These are phyloP conservation scores for Aspergillus thermomutatus DNA, from an alignment of 2,329 filamentous ascomycete genomes.

Conservation along the genomic window DNA sequence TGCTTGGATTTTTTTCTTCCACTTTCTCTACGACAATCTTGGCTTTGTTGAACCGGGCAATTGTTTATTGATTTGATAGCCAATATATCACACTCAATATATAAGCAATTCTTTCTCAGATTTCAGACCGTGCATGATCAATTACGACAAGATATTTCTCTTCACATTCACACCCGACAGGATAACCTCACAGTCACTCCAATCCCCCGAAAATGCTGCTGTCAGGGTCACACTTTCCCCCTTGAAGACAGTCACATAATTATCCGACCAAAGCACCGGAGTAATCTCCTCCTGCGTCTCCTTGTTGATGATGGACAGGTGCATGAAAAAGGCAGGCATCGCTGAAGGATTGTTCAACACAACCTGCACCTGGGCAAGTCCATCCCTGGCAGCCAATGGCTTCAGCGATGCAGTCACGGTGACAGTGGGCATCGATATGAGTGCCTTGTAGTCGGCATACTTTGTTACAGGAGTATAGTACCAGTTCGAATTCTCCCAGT, in stretches of 20 bases:
- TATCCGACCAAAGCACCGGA: conserved; percentile 59
- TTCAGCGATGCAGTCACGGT: conserved; percentile 31
- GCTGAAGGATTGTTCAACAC: conserved; percentile 51
- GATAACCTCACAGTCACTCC: conserved; percentile 11
- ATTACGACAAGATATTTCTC: background rate
- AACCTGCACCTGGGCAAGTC: conserved; percentile 28
- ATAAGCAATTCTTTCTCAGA: too few relatives aligned
- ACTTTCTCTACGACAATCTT: too few relatives aligned
- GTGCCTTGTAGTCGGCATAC: conserved; percentile 49
- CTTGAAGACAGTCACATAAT: conserved; percentile 62
- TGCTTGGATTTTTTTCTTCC: too few relatives aligned
- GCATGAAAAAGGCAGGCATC: conserved; percentile 58
- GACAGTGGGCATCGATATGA: conserved; percentile 42
- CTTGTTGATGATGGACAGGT: conserved; percentile 49
- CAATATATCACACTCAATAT: too few relatives aligned
- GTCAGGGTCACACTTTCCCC: conserved; percentile 47
- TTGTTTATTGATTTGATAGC: background rate
- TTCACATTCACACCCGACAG: conserved; percentile 24
- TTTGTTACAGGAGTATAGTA: conserved; percentile 55
- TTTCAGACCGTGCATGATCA: background rate
- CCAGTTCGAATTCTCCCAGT: conserved; percentile 59
- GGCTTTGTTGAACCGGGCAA: too few relatives aligned
- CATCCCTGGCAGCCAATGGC: background rate
- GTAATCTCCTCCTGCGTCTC: conserved; percentile 43
- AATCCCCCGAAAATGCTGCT: conserved; percentile 23